phyloP scores from a whole-genome alignment of 2,329 filamentous ascomycete species.

The Phyllosticta ampelicida region DNA sequence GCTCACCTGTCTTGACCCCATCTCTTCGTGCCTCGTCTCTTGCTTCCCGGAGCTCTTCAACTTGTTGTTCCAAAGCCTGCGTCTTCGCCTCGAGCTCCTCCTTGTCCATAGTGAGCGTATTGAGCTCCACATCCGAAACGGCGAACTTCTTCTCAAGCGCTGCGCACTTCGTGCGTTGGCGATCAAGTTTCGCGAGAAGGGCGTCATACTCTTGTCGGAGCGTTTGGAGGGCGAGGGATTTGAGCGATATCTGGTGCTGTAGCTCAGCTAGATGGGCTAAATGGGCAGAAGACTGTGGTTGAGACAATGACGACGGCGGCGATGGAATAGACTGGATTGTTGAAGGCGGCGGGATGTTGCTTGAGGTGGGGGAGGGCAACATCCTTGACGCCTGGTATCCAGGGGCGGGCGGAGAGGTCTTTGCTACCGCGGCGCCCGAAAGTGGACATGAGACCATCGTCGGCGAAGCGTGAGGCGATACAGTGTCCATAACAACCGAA shows the following conservation, averaged over 20 bases:
- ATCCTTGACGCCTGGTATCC: conserved; percentile 11
- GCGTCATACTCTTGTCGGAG: conserved; percentile 45
- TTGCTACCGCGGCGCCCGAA: not conserved
- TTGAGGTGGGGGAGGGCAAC: conserved; percentile 23
- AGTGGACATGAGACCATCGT: not conserved
- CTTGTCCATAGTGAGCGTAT: conserved; percentile 40
- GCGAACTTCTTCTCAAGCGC: conserved; percentile 37
- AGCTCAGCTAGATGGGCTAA: conserved; percentile 36
- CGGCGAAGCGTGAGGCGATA: conserved; percentile 6
- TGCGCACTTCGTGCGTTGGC: conserved; percentile 39
- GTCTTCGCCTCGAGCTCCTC: conserved; percentile 39
- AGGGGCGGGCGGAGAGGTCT: conserved; percentile 2
- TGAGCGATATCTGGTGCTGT: conserved; percentile 44
- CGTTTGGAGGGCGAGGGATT: conserved; percentile 42
- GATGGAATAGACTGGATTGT: conserved; percentile 12
- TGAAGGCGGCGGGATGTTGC: conserved; percentile 19
- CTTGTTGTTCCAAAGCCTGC: conserved; percentile 36
- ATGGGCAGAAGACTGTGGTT: conserved; percentile 20
- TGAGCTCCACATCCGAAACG: conserved; percentile 33
- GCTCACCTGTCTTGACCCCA: conserved; percentile 33
- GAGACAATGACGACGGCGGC: conserved; percentile 4
- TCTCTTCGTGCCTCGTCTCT: conserved; percentile 37
- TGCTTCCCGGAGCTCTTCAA: conserved; percentile 39
- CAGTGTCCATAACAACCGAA: conserved; percentile 4
- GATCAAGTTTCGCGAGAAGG: conserved; percentile 41